These are phyloP conservation scores for Suillus weaverae DNA, from an alignment of 768 basidiomycete species.

Conservation along the genomic window DNA sequence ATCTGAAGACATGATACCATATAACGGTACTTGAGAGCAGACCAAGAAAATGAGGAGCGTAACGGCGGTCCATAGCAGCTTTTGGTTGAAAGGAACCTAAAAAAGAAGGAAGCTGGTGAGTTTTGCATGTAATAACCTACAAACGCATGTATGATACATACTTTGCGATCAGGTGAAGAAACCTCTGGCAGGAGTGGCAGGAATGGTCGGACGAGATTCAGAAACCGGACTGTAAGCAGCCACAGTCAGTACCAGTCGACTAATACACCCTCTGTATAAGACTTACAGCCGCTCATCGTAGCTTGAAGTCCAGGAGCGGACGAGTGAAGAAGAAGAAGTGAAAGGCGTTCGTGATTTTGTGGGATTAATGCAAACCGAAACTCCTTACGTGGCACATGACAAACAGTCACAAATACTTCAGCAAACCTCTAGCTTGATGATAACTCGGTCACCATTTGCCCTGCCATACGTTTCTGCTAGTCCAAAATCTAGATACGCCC, in stretches of 20 bases:
- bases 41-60: slow-evolving; percentile 99
- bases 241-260: slow-evolving; percentile 6
- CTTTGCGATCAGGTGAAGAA: slow-evolving; percentile 96
- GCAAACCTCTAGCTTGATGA: too few species aligned
- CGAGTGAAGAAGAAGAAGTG: slow-evolving; percentile 5
- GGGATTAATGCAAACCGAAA: slow-evolving; percentile 4
- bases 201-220: slow-evolving; percentile 98
- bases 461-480: background rate
- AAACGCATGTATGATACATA: slow-evolving; percentile 33
- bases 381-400: slow-evolving; percentile 8
- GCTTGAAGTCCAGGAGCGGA: slow-evolving; percentile 26
- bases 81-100: slow-evolving; percentile 97
- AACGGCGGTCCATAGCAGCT: slow-evolving; percentile 97
- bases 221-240: slow-evolving; percentile 77
- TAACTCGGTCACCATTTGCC: background rate
- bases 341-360: slow-evolving; percentile 6
- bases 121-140: slow-evolving; percentile 1
- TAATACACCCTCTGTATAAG: background rate
- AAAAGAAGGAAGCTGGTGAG: slow-evolving; percentile 9
- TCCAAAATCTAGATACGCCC: background rate
- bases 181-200: slow-evolving; percentile 96
- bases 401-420: background rate
- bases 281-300: slow-evolving; percentile 83
- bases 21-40: slow-evolving; percentile 98
- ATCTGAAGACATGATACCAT: slow-evolving; percentile 99